A percentile compares a stretch with the other conserved stretches of the same genome.
Conservation (phyloP, 2,329 filamentous ascomycete genomes). For the Parascedosporium putredinis region DNA sequence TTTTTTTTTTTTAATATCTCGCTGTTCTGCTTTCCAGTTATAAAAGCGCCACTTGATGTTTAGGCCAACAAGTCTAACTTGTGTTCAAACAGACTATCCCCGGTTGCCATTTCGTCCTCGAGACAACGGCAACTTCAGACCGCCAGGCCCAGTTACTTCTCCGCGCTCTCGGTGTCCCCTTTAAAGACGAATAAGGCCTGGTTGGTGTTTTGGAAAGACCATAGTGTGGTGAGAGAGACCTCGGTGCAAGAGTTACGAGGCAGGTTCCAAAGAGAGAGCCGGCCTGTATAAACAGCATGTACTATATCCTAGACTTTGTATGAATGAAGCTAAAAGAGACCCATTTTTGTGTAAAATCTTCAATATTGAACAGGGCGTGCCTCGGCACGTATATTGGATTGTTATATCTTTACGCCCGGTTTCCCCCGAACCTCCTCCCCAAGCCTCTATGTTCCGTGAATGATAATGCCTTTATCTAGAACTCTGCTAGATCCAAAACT, state of each 20-base stretch:
- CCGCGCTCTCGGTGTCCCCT: conserved; percentile 42
- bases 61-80: no score
- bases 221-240: background rate
- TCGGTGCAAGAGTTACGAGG: background rate
- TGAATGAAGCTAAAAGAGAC: conserved; percentile 1
- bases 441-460: no score
- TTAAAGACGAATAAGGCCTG: background rate
- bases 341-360: no score
- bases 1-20: no score
- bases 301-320: conserved; percentile 4
- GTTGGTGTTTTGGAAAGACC: no score
- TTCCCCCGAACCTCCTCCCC: background rate
- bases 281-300: background rate
- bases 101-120: conserved; percentile 71
- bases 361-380: no score
- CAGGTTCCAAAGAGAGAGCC: background rate
- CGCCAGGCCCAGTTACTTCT: conserved; percentile 68
- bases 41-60: no score
- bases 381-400: no score
- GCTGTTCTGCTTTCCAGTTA: no score
- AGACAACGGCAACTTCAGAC: conserved; percentile 78
- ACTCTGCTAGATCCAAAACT: no score
- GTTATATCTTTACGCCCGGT: background rate
- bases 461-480: no score
- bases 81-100: conserved; percentile 48